These are phyloP conservation scores for Phytophthora cryptogea DNA, from an alignment of 352 stramenopile species.

Conservation along the genomic window DNA sequence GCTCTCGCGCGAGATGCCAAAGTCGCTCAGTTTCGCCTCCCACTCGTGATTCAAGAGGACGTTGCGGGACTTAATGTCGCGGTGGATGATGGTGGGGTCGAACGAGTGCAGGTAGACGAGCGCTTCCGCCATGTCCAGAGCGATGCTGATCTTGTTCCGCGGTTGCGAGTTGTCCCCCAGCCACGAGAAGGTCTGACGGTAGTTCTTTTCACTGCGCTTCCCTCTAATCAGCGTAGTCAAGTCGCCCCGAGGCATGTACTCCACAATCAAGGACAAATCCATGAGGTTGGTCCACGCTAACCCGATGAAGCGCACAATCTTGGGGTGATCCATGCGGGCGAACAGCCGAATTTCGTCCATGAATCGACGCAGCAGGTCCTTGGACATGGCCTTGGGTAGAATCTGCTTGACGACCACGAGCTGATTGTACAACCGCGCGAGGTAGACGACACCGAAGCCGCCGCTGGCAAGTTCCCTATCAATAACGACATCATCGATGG, in stretches of 20 bases:
- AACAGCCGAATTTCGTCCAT: constrained; percentile 49
- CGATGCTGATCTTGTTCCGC: constrained; percentile 36
- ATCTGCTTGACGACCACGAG: constrained; percentile 54
- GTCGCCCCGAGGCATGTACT: constrained; percentile 53
- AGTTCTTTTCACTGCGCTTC: constrained; percentile 37
- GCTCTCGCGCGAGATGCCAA: constrained; percentile 48
- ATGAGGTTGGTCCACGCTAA: constrained; percentile 55
- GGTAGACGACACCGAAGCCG: constrained; percentile 61
- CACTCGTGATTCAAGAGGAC: constrained; percentile 46
- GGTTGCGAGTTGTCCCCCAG: constrained; percentile 22
- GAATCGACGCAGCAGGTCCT: constrained; percentile 42
- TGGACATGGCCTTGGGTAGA: constrained; percentile 38
- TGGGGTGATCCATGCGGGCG: constrained; percentile 40
- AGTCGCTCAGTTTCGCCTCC: constrained; percentile 57
- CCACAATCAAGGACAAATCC: constrained; percentile 49
- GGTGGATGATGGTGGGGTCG: constrained; percentile 53
- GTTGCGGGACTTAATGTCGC: constrained; percentile 54
- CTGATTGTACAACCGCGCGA: constrained; percentile 39
- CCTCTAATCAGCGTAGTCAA: constrained; percentile 37
- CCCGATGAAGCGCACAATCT: constrained; percentile 51
- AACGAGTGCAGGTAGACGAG: constrained; percentile 51
- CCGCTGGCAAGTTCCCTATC: constrained; percentile 44
- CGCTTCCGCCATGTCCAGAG: constrained; percentile 44
- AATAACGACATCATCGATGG: constrained; percentile 49
- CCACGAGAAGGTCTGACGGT: constrained; percentile 34